These are phyloP conservation scores for Carex myosuroides DNA, from an alignment of 176 grass and related monocot genomes.

Conservation along the genomic window DNA sequence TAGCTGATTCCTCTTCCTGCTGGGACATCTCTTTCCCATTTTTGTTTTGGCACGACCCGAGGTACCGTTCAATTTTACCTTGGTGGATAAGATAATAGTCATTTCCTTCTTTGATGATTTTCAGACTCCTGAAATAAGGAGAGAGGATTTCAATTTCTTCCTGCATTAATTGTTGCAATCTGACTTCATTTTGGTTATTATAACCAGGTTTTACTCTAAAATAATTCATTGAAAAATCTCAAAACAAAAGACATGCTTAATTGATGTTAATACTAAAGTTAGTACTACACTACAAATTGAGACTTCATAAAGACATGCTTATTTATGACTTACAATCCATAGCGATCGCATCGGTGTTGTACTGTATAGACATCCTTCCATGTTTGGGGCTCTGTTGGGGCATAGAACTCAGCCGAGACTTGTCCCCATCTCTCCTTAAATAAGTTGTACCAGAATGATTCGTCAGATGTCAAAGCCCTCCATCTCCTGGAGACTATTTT, in stretches of 20 bases:
- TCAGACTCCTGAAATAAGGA: conserved; percentile 46
- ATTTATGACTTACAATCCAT: conserved; percentile 52
- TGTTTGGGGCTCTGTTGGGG: conserved; percentile 40
- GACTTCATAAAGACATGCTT: background rate
- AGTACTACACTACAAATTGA: background rate
- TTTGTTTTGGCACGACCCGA: conserved; percentile 32
- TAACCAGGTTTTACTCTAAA: background rate
- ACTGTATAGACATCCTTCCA: conserved; percentile 82
- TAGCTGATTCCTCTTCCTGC: conserved; percentile 15
- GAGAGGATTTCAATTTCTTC: background rate
- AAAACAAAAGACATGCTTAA: background rate
- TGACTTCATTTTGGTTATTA: background rate
- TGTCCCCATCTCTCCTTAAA: conserved; percentile 65
- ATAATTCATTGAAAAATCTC: background rate
- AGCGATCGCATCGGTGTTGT: conserved; percentile 75
- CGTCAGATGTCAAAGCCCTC: conserved; percentile 56
- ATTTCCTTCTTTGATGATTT: conserved; percentile 71
- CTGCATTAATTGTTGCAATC: too few species aligned
- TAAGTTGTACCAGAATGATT: conserved; percentile 61
- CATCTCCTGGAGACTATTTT: conserved; percentile 75
- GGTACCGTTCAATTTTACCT: conserved; percentile 69
- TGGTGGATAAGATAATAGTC: conserved; percentile 86
- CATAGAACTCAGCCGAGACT: conserved; percentile 54
- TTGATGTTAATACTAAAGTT: background rate
- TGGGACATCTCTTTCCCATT: background rate